Evolutionary conservation across 805 yeast genomes (phyloP), one percentile per base, ranked within the genome.

Genomic region (Candida wancherniae): DNA sequence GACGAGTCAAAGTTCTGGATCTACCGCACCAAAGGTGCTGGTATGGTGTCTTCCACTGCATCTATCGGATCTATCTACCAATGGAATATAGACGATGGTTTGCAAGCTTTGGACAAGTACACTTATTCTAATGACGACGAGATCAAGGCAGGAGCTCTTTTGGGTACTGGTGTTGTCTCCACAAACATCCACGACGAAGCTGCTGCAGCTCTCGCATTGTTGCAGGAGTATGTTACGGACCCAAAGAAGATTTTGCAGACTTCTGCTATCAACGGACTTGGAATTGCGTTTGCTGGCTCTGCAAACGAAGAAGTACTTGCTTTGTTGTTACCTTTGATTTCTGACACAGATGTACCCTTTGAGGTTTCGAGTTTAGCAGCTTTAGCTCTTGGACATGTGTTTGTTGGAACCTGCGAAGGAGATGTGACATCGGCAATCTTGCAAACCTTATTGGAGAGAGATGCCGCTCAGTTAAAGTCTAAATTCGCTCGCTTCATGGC

Each of bases 161-260:
- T 92, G 44, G 99, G 97, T 57, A 85, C 86, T 58, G 98, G 97
- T 57, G 73, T 92, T 28, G 80, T 86, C 5, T 84, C 94, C 17
- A 72, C 94, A 14, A 94, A 94, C 59, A 90, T 92, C 33, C 95
- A 85, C 59, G 96, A 90, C 54, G 98, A 90, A 40, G 85, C 88
- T 24, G 97, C 87, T 43, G 90, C 97, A 2, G 90, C 97, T 5
- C 69, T 85, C 39, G 78, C 94, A 17, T 63, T 92, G 44, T 71
- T 92, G 42, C 86, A 80, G 57, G 97, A 90, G 42, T 84, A 83
- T 50, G 80, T 84, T 17, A 69, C 73, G 29, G 83, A 77, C 45
- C 58, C 77, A 6, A 77, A 76, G 43, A 69, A 73, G 37, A 63
- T 75, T 32, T 68, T 84, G 43, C 79, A 84, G 39, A 69, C 87